Evolutionary conservation across 1,284 basidiomycete species (phyloP), one percentile per base, ranked within the genome.

Genomic region (Marasmius tenuissimus): DNA sequence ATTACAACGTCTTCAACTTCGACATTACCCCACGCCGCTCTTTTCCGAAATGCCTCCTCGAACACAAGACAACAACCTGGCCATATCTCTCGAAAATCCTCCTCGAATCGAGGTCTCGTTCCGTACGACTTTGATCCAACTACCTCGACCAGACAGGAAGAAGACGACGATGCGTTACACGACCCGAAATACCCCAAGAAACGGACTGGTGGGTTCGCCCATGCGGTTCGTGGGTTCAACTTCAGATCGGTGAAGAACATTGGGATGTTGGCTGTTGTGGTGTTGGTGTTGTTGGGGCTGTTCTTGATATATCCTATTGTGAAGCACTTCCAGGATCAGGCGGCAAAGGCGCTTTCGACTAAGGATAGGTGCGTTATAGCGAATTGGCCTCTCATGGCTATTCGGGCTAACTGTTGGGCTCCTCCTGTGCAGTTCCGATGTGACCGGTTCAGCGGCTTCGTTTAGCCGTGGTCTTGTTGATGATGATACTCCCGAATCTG

Each of bases 381-480:
- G 27, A 27, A 27, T 27, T 27, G 2, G 27, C 4, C 27, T 4
- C 27, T 27, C 27, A 4, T 27, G 3, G 7, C 45, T 47, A 18
- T n/a, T 47, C 20, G 8, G 16, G 16, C 5, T 47, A 2, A 8
- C 9, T 14, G 8, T 8, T 20, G 27, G 2, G 4, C 27, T 2
- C 27, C 27, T 27, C 27, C 7, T 14, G 16, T n/a, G 20, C 16
- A 72, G 78, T 51, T 80, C 92, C 66, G 92, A 93, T 71, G 78
- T 72, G 0, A 88, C 58, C 68, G 75, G 75, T 47, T 75, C 76
- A 66, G 69, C 74, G 3, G 75, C 77, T 18, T 69, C 73, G 0
- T 63, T 76, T 62, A 81, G 86, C 58, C 76, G 88, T 0, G 72
- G 77, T 9, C 73, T 90, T 48, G 84, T 94, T 67, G 92, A 94